Evolutionary conservation across 257 asterid genomes (phyloP), one percentile per base, ranked within the genome.

Genomic region (Ilex asprella): DNA sequence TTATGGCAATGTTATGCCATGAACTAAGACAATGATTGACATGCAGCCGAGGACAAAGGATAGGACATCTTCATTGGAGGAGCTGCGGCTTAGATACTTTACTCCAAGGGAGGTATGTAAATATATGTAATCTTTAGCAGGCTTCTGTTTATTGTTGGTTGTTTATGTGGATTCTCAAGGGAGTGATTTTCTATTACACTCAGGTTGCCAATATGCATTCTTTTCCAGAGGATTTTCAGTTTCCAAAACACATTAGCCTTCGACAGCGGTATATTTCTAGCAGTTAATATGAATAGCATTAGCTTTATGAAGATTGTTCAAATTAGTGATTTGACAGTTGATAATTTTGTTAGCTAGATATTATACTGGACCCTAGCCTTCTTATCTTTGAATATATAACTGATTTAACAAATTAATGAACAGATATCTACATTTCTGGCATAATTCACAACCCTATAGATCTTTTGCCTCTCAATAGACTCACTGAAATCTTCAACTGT

Each of bases 171-270:
- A 52, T 39, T 54, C 67, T 47, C 12, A 73, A 56, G 57, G 44
- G 35, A 67, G 10, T 53, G 12, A 56, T 60, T 60, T 59, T 29
- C 51, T 16, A 35, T 59, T 58, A 43, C 56, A 55, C 65, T 56
- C 66, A 91, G 98, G 98, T 88, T 41, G 96, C 98, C 51, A 91
- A 86, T 71, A 76, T 88, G 27, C 98, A 88, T 68, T 88, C 95
- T 57, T 88, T 88, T 70, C 98, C 96, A 1, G 77, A 70, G 65
- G 84, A 76, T 65, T 91, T 86, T 78, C 77, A 75, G 67, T 91
- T 91, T 71, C 98, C 95, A 10, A 68, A 59, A 27, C 84, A 91
- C 74, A 75, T 84, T 46, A 78, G 92, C 83, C 95, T 86, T 61
- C 89, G 95, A 31, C 98, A 91, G 69, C 59, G 96, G 98, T 91